These are phyloP conservation scores for Albizia julibrissin DNA, from an alignment of 306 rosid genomes.

Conservation along the genomic window DNA sequence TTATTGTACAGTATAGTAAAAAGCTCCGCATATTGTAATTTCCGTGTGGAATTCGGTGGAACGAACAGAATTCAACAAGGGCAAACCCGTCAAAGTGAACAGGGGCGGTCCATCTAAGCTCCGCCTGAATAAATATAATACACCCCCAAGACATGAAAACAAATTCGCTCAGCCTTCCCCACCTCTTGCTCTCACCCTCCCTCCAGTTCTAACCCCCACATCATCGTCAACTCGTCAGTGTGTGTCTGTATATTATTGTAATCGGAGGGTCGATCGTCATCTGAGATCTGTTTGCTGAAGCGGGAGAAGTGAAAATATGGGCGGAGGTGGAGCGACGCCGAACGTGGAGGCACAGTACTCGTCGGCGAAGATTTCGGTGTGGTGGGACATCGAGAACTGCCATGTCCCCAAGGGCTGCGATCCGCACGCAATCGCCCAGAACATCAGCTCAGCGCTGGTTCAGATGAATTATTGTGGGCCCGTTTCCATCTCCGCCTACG, in stretches of 20 bases:
- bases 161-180: neutral
- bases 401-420: constrained; percentile 62
- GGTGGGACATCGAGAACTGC: constrained; percentile 86
- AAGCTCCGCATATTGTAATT: too few relatives aligned
- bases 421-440: constrained; percentile 66
- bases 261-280: neutral
- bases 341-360: constrained; percentile 58
- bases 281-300: neutral
- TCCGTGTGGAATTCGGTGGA: neutral
- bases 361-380: constrained; percentile 63
- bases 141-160: neutral
- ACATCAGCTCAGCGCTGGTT: constrained; percentile 65
- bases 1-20: too few relatives aligned
- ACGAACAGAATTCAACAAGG: neutral
- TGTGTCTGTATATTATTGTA: neutral
- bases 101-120: neutral
- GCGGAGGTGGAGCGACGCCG: constrained; percentile 27
- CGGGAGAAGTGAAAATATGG: neutral
- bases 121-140: neutral
- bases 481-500: constrained; percentile 70
- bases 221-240: neutral
- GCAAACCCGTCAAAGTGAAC: neutral
- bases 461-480: constrained; percentile 61
- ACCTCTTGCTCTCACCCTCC: neutral
- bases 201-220: neutral